A percentile compares a stretch with the other conserved stretches of the same genome.
phyloP scores from a whole-genome alignment of 1,284 basidiomycete species.

The Fomes fomentarius region DNA sequence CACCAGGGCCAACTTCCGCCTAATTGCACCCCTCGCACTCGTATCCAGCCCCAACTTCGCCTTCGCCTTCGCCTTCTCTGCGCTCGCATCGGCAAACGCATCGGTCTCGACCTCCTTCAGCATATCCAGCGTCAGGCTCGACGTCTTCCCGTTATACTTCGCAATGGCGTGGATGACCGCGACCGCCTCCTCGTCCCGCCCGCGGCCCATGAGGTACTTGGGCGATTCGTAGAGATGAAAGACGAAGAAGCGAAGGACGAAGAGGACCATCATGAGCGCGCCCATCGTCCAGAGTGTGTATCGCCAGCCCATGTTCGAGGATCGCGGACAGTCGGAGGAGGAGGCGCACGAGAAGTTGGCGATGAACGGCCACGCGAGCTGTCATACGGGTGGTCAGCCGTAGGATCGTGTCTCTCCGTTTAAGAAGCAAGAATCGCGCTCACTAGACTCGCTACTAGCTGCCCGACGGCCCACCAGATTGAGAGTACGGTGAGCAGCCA shows the following conservation, averaged over 20 bases:
- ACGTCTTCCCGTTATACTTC: conserved; percentile 58
- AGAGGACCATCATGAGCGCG: conserved; percentile 63
- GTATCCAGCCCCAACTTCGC: conserved; percentile 16
- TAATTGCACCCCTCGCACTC: conserved; percentile 38
- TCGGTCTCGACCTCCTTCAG: background rate
- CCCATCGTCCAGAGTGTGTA: conserved; percentile 65
- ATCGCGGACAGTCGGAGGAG: conserved; percentile 42
- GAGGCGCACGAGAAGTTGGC: conserved; percentile 58
- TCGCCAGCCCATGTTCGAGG: conserved; percentile 70
- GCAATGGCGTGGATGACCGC: conserved; percentile 71
- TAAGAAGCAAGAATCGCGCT: conserved; percentile 22
- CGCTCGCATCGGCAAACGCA: too few species aligned
- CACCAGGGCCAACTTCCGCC: conserved; percentile 45
- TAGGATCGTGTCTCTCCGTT: background rate
- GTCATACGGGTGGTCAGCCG: too few species aligned
- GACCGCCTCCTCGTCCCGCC: conserved; percentile 70
- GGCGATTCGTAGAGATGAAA: conserved; percentile 75
- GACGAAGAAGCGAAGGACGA: conserved; percentile 67
- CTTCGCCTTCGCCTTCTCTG: background rate
- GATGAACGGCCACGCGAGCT: conserved; percentile 58
- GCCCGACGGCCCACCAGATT: conserved; percentile 66
- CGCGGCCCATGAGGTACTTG: conserved; percentile 73
- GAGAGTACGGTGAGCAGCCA: conserved; percentile 64
- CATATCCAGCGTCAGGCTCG: conserved; percentile 45
- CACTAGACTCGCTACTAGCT: conserved; percentile 58